A percentile compares a stretch with the other conserved stretches of the same genome.
These are phyloP conservation scores for Phellinidium pouzarii DNA, from an alignment of 1,284 basidiomycete genomes.

Conservation along the genomic window DNA sequence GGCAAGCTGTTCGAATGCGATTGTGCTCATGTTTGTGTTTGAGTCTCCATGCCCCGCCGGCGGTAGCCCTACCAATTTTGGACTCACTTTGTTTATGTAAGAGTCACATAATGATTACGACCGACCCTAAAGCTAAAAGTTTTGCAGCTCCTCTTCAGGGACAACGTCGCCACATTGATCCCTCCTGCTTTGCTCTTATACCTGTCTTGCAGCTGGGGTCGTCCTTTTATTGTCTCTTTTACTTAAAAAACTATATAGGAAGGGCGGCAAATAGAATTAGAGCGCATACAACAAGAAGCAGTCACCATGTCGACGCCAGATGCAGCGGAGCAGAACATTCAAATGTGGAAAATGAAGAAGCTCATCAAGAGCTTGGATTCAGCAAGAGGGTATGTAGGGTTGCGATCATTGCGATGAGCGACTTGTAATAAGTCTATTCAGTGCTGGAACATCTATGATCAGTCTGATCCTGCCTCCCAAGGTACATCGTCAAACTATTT, in stretches of 20 bases:
- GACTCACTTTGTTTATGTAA: too few species aligned
- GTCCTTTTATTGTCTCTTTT: conserved; percentile 4
- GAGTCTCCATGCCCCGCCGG: too few species aligned
- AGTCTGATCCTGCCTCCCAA: conserved; percentile 94
- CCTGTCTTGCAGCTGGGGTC: conserved; percentile 6
- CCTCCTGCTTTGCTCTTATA: neutral
- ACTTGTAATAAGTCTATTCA: conserved; percentile 27
- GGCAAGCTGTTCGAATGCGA: neutral
- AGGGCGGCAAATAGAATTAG: neutral
- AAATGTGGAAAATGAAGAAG: conserved; percentile 98
- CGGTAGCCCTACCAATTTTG: too few species aligned
- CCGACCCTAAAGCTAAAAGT: conserved; percentile 12
- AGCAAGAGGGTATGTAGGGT: conserved; percentile 70
- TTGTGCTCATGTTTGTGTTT: neutral
- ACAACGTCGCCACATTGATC: conserved; percentile 1
- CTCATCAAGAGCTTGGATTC: conserved; percentile 92
- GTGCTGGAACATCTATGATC: conserved; percentile 99
- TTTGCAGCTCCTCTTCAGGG: neutral
- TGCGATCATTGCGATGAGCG: neutral
- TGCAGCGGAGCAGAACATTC: conserved; percentile 79
- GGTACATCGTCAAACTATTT: conserved; percentile 38
- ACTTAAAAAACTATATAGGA: neutral
- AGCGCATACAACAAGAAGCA: conserved; percentile 9
- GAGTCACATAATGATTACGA: neutral
- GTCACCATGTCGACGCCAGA: conserved; percentile 62